phyloP scores from a whole-genome alignment of 1,139 yeast genomes.

The Blastobotrys malaysiensis region DNA sequence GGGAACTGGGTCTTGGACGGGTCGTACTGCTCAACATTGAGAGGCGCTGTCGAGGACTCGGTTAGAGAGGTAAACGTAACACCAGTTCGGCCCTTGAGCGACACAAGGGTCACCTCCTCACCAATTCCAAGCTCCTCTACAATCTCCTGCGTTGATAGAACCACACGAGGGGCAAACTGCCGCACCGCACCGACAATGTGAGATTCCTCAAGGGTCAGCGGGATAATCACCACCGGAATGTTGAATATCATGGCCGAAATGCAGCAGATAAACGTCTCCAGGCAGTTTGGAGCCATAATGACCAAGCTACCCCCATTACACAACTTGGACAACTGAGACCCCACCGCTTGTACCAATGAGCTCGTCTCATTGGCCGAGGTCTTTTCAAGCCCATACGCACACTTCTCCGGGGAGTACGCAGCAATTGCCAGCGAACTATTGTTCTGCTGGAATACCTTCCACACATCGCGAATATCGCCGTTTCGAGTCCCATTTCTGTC shows the following conservation, averaged over 20 bases:
- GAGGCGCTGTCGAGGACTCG: neutral
- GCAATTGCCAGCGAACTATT: conserved; percentile 7
- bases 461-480: conserved; percentile 55
- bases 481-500: conserved; percentile 35
- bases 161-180: neutral
- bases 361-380: conserved; percentile 12
- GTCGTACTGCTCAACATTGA: neutral
- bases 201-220: conserved; percentile 1
- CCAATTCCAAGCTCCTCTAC: neutral
- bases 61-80: neutral
- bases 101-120: neutral
- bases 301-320: conserved; percentile 16
- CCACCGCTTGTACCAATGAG: conserved; percentile 15
- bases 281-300: conserved; percentile 23
- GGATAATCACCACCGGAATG: conserved; percentile 12
- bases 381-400: neutral
- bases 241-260: conserved; percentile 16
- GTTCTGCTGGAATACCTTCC: conserved; percentile 35
- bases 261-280: conserved; percentile 19
- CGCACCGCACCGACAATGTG: neutral
- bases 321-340: conserved; percentile 8
- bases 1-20: neutral
- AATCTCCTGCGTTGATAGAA: neutral
- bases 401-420: conserved; percentile 4
- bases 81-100: neutral